Base-by-base conservation (phyloP, 1,139 yeast genomes). In the Debaryomyces sp. region DNA sequence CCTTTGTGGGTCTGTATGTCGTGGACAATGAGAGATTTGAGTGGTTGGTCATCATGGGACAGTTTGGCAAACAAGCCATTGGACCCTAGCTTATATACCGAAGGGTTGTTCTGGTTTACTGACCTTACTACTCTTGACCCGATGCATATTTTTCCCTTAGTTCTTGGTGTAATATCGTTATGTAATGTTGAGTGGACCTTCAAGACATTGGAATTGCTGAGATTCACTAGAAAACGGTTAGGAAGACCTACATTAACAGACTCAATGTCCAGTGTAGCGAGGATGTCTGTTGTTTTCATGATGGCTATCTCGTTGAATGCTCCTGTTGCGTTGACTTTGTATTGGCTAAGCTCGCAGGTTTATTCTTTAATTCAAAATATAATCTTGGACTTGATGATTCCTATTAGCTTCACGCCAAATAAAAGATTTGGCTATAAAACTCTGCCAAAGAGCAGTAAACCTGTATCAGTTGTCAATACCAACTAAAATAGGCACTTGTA, bases 1-100 rank as follows among this genome's bases (percentile, higher is more conserved):
- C 98, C 98, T 0, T 66, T 91, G n/a, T 92, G 97, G 96, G 76
- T 90, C 3, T 75, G 85, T 2, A 76, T 90, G 77, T 86, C 95
- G 8, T 71, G 86, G 57, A 85, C 92, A 1, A 80, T 91, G 60
- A 77, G 97, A 54, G 81, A 85, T 46, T 70, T 89, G 57, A 84
- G 91, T 43, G 95, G 94, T 0, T 86, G 91, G 89, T 68, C 81
- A 10, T 73, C 78, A 15, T 75, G 81, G 70, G 79, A 78, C 42
- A 72, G 76, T 33, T 44, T 70, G 21, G 62, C 75, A 9, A 75
- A 73, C 48, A 71, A 69, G 43, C 82, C 87, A 0, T 57, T 86
- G 27, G 92, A 85, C 56, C 73, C 80, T 23, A 64, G 77, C 0
- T 68, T 87, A 46, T 71, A 77, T 37, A 64, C 62, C 1, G 91